These are phyloP conservation scores for Schizosaccharomyces octosporus DNA, from an alignment of 805 yeast species.

Conservation along the genomic window DNA sequence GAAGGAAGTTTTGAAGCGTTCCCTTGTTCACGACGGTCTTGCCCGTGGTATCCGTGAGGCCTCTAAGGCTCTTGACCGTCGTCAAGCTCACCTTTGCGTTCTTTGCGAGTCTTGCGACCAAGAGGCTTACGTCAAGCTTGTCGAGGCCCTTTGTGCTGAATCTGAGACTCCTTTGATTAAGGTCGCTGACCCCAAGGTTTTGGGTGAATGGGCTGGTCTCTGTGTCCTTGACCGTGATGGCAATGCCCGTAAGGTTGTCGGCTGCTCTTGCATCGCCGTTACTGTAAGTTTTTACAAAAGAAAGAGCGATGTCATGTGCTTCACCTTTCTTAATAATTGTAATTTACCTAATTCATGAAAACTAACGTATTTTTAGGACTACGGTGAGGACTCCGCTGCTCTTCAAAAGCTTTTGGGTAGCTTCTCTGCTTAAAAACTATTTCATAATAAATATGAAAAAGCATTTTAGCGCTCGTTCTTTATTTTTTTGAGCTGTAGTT, in stretches of 20 bases:
- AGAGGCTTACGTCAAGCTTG: slow-evolving; percentile 84
- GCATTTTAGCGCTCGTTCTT: too few species aligned
- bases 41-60: slow-evolving; percentile 99
- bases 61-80: slow-evolving; percentile 83
- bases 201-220: slow-evolving; percentile 99
- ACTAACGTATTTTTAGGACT: slow-evolving; percentile 30
- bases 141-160: slow-evolving; percentile 97
- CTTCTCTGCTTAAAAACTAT: neutral
- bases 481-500: too few species aligned
- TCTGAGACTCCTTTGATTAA: slow-evolving; percentile 92
- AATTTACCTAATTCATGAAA: neutral
- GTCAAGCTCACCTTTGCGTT: slow-evolving; percentile 94
- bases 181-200: slow-evolving; percentile 97
- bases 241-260: slow-evolving; percentile 99
- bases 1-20: slow-evolving; percentile 91
- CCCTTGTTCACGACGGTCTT: slow-evolving; percentile 96
- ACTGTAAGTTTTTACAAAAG: slow-evolving; percentile 14
- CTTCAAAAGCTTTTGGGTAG: slow-evolving; percentile 25
- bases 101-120: slow-evolving; percentile 96
- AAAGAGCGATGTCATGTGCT: neutral
- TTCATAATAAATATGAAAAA: neutral
- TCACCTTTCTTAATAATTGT: neutral
- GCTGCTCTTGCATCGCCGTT: slow-evolving; percentile 98
- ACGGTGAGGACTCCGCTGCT: slow-evolving; percentile 99
- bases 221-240: slow-evolving; percentile 98